Percentiles rank a stretch among this genome's conserved stretches.
Conservation (phyloP, 2,329 filamentous ascomycete genomes). For the Fusarium chaquense region DNA sequence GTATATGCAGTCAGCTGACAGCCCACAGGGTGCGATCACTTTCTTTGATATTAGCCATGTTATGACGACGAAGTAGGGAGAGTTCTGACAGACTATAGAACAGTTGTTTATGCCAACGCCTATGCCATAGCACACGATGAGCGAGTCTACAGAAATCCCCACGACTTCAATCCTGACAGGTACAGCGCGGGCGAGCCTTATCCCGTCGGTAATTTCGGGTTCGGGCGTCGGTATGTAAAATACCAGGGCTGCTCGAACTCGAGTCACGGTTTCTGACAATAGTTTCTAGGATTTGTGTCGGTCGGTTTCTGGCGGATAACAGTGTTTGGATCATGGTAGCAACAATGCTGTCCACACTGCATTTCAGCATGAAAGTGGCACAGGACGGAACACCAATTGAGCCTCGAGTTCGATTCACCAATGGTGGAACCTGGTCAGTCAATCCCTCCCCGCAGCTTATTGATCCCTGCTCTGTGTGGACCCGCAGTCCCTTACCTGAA, state of each 20-base stretch:
- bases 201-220: slow-evolving; percentile 54
- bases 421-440: slow-evolving; percentile 51
- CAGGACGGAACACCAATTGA: slow-evolving; percentile 46
- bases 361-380: slow-evolving; percentile 46
- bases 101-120: slow-evolving; percentile 57
- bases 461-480: background rate
- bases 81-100: slow-evolving; percentile 44
- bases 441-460: background rate
- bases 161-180: slow-evolving; percentile 61
- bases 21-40: slow-evolving; percentile 36
- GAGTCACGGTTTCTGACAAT: background rate
- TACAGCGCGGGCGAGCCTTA: slow-evolving; percentile 60
- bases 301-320: slow-evolving; percentile 52
- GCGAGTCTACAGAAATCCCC: slow-evolving; percentile 55
- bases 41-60: background rate
- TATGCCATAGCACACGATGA: slow-evolving; percentile 59
- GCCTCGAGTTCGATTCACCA: slow-evolving; percentile 48
- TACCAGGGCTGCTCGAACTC: background rate
- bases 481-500: slow-evolving; percentile 1
- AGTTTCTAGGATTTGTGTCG: slow-evolving; percentile 48
- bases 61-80: slow-evolving; percentile 9
- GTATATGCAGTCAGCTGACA: slow-evolving; percentile 9
- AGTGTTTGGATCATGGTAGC: slow-evolving; percentile 54
- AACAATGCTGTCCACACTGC: slow-evolving; percentile 50
- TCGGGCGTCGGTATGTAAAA: slow-evolving; percentile 48